Conservation (phyloP, 805 yeast species). For the Komagataella phaffii region DNA sequence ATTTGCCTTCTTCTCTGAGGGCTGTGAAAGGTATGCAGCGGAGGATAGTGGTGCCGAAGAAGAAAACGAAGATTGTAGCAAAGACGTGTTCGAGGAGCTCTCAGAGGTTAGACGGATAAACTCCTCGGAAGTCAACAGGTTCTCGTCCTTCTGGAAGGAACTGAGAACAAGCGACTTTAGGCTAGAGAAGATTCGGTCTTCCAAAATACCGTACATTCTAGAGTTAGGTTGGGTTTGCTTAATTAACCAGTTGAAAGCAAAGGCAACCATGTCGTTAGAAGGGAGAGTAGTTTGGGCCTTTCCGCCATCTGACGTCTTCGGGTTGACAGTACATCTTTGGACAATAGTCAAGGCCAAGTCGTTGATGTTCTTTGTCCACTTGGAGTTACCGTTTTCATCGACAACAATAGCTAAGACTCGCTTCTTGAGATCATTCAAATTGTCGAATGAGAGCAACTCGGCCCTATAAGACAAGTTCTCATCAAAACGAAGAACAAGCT, state of each 20-base stretch:
- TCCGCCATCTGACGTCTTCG: neutral
- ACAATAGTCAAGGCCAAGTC: slow-evolving; percentile 59
- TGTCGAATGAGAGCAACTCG: slow-evolving; percentile 19
- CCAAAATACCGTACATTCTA: slow-evolving; percentile 65
- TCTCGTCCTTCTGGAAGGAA: slow-evolving; percentile 17
- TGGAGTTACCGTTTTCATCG: slow-evolving; percentile 75
- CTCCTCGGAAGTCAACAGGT: slow-evolving; percentile 15
- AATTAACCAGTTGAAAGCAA: slow-evolving; percentile 67
- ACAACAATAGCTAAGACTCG: slow-evolving; percentile 71
- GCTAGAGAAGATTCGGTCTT: slow-evolving; percentile 45
- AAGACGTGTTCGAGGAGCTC: slow-evolving; percentile 6
- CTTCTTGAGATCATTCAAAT: slow-evolving; percentile 38
- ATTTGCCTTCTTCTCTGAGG: slow-evolving; percentile 1
- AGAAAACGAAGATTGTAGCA: slow-evolving; percentile 2
- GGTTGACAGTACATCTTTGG: slow-evolving; percentile 16
- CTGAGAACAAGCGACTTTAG: slow-evolving; percentile 18
- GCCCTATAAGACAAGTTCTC: slow-evolving; percentile 18
- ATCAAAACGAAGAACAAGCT: slow-evolving; percentile 30
- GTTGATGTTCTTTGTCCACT: slow-evolving; percentile 79
- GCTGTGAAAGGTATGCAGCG: slow-evolving; percentile 5
- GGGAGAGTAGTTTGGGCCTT: slow-evolving; percentile 13
- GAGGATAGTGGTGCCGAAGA: slow-evolving; percentile 3
- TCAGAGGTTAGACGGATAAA: slow-evolving; percentile 9
- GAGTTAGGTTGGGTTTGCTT: slow-evolving; percentile 80
- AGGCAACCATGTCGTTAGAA: slow-evolving; percentile 32